Base-by-base conservation (phyloP, 2,329 filamentous ascomycete species). In the Pyrenophora teres region DNA sequence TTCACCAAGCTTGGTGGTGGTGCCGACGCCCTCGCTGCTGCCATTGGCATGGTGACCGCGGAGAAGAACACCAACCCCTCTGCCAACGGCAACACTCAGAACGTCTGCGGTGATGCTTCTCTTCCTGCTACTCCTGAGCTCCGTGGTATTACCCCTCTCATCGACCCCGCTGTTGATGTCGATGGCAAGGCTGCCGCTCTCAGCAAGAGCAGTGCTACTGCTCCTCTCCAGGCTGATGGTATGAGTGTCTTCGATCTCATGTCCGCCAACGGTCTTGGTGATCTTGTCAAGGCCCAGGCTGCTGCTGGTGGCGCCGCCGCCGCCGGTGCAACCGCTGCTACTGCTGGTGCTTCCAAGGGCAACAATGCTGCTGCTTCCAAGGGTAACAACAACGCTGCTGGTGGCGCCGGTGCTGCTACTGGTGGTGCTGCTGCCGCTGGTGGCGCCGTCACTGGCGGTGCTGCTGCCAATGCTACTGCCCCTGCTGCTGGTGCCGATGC, bases 11-110 rank as follows among this genome's bases (percentile, higher is more conserved):
- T 88, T 30, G 87, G 86, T 46, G 80, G 74, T 39, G 83, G 83
- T 60, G 73, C 79, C n/a, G 75, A 80, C 54, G 84, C 86, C 58
- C 77, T 89, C 51, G 78, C 80, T 12, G 86, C 83, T 16, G 87
- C 87, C 15, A 80, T 80, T 51, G 81, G 80, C 13, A 79, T 88
- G 32, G 86, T 88, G 12, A 81, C 82, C 21, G 86, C 86, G 3
- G 86, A 88, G 78, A 85, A 87, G 74, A 89, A 89, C 80, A 87
- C 87, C 77, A 89, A 89, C 77, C 85, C 84, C 44, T 88, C 85
- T 59, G 81, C 74, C 49, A 80, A 82, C 56, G 76, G 76, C 63
- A 78, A 84, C 30, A 85, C 83, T 15, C 70, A 73, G 63, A 83
- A 79, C 55, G 81, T 90, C 67, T 89, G 87, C 73, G 80, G 77